A percentile compares a stretch with the other conserved stretches of the same genome.
Conservation (phyloP, 352 stramenopile genomes). For the Phytophthora pseudosyringae region DNA sequence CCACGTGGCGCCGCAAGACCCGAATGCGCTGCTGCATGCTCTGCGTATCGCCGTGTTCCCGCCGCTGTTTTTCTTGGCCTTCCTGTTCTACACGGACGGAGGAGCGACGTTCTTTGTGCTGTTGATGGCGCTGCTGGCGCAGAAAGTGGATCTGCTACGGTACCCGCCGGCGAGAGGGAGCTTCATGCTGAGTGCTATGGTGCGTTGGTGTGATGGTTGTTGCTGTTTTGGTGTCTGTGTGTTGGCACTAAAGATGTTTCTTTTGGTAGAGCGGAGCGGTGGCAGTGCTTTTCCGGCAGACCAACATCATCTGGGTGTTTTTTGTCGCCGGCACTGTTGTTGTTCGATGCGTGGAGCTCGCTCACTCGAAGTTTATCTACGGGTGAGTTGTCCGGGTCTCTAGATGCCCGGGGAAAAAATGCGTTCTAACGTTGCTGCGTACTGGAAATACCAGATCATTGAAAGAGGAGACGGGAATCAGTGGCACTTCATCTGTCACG, state of each 20-base stretch:
- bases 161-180: conserved; percentile 38
- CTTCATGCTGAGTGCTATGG: conserved; percentile 70
- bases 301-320: conserved; percentile 91
- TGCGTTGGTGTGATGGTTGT: conserved; percentile 24
- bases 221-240: background rate
- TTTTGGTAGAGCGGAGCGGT: conserved; percentile 60
- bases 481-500: conserved; percentile 23
- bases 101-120: conserved; percentile 90
- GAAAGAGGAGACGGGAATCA: conserved; percentile 38
- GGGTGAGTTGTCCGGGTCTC: conserved; percentile 41
- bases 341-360: conserved; percentile 73
- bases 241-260: conserved; percentile 5
- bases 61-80: conserved; percentile 88
- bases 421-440: background rate
- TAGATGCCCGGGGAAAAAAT: background rate
- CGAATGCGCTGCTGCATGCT: conserved; percentile 65
- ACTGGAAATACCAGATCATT: conserved; percentile 31
- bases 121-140: conserved; percentile 76
- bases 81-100: conserved; percentile 92
- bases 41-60: conserved; percentile 81
- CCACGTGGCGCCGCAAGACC: conserved; percentile 48
- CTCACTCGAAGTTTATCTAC: conserved; percentile 73
- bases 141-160: conserved; percentile 52
- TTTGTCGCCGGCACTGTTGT: conserved; percentile 85
- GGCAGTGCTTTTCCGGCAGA: conserved; percentile 90